phyloP scores from a whole-genome alignment of 768 basidiomycete species.

The Psilocybe cyanescens region DNA sequence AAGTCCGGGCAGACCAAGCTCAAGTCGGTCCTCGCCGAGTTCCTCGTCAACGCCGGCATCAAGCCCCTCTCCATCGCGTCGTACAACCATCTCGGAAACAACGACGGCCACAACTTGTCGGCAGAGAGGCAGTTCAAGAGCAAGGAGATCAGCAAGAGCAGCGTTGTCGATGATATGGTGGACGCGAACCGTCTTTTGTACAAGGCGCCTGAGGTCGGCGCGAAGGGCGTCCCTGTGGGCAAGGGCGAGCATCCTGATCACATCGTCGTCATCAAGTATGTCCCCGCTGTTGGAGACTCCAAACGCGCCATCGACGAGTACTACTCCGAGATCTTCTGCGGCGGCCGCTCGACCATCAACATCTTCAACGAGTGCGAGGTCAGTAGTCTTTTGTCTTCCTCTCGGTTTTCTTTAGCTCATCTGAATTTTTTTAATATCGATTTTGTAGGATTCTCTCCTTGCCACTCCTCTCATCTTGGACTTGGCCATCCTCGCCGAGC shows the following conservation, averaged over 20 bases:
- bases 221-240: conserved; percentile 51
- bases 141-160: conserved; percentile 98
- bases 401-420: not conserved
- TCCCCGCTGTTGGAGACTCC: conserved; percentile 95
- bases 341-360: conserved; percentile 91
- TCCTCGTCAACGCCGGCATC: conserved; percentile 98
- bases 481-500: conserved; percentile 89
- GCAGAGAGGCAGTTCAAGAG: conserved; percentile 94
- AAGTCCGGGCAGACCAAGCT: conserved; percentile 98
- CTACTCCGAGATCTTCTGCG: conserved; percentile 97
- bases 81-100: conserved; percentile 99
- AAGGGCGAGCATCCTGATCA: conserved; percentile 99
- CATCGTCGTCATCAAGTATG: conserved; percentile 95
- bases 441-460: conserved; percentile 81
- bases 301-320: conserved; percentile 99
- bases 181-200: conserved; percentile 86
- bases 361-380: conserved; percentile 99
- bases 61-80: conserved; percentile 96
- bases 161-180: conserved; percentile 99
- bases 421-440: conserved; percentile 13
- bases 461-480: conserved; percentile 97
- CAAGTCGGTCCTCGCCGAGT: conserved; percentile 96
- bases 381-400: conserved; percentile 20
- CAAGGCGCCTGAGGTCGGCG: conserved; percentile 71
- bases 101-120: conserved; percentile 92